phyloP scores from a whole-genome alignment of 2,329 filamentous ascomycete genomes.

The Coniochaeta sp. region DNA sequence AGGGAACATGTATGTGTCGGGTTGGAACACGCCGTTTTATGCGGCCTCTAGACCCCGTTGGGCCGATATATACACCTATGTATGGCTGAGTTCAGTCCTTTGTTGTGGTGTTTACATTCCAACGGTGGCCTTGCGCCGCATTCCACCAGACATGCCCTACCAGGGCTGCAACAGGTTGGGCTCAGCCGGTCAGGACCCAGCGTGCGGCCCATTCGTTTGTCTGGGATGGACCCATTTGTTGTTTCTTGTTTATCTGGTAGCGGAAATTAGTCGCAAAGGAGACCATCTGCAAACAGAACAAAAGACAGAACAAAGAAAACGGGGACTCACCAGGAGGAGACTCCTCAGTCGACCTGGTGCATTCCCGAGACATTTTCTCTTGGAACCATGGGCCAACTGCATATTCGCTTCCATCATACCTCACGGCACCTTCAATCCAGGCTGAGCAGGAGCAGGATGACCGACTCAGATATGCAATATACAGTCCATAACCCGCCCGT shows the following conservation, averaged over 20 bases:
- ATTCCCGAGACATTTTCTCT: conserved; percentile 30
- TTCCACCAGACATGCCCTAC: conserved; percentile 10
- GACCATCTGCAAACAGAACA: background rate
- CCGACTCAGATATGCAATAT: background rate
- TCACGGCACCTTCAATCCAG: background rate
- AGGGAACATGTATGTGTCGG: background rate
- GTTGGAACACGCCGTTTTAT: conserved; percentile 1
- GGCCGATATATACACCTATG: no score
- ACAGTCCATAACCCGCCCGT: background rate
- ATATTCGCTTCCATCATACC: background rate
- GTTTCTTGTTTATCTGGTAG: conserved; percentile 1
- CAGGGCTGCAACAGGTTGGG: conserved; percentile 11
- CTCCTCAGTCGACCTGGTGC: conserved; percentile 18
- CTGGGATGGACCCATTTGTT: background rate
- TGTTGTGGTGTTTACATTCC: conserved; percentile 20
- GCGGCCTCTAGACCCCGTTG: conserved; percentile 17
- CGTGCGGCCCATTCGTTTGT: background rate
- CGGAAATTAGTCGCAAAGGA: conserved; percentile 13
- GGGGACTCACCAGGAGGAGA: background rate
- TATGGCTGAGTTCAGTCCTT: conserved; percentile 20
- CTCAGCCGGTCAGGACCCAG: background rate
- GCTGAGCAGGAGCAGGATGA: background rate
- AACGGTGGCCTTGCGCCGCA: conserved; percentile 9
- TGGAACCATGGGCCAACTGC: background rate
- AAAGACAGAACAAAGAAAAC: conserved; percentile 15